Evolutionary conservation across 352 stramenopile species (phyloP).

Genomic region (Pythium sukuiense): DNA sequence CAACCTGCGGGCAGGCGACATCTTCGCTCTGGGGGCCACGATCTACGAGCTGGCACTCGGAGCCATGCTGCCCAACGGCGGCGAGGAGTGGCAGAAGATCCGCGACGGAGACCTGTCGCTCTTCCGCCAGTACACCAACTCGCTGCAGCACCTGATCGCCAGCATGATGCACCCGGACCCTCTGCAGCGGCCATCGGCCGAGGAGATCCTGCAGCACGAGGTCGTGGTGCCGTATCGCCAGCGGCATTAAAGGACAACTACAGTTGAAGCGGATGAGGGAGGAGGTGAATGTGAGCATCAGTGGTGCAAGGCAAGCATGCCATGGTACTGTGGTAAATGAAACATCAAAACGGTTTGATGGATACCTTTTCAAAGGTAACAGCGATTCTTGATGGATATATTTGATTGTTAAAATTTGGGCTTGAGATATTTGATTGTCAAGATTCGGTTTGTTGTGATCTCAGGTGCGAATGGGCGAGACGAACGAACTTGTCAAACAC

Average conservation of each 20-base stretch:
- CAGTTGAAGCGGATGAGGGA: no score
- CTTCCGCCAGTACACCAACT: slow-evolving; percentile 88
- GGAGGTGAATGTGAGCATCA: no score
- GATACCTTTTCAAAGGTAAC: no score
- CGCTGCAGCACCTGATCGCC: slow-evolving; percentile 80
- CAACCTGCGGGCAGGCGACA: slow-evolving; percentile 73
- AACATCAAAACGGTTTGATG: no score
- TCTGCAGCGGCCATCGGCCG: slow-evolving; percentile 72
- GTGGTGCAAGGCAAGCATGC: no score
- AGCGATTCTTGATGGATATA: no score
- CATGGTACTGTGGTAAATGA: no score
- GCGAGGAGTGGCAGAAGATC: slow-evolving; percentile 87
- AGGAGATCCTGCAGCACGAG: slow-evolving; percentile 86
- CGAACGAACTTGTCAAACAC: background rate
- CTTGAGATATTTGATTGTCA: no score
- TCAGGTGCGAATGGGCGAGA: no score
- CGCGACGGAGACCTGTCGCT: slow-evolving; percentile 80
- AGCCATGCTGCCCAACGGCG: slow-evolving; percentile 57
- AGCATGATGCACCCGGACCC: slow-evolving; percentile 88
- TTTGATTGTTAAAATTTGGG: no score
- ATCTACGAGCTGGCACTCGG: slow-evolving; percentile 84
- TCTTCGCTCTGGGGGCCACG: slow-evolving; percentile 83
- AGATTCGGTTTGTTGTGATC: no score
- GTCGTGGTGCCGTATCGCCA: slow-evolving; percentile 62
- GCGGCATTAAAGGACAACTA: background rate